These are phyloP conservation scores for Pezicula neosporulosa DNA, from an alignment of 2,329 filamentous ascomycete species.

Conservation along the genomic window DNA sequence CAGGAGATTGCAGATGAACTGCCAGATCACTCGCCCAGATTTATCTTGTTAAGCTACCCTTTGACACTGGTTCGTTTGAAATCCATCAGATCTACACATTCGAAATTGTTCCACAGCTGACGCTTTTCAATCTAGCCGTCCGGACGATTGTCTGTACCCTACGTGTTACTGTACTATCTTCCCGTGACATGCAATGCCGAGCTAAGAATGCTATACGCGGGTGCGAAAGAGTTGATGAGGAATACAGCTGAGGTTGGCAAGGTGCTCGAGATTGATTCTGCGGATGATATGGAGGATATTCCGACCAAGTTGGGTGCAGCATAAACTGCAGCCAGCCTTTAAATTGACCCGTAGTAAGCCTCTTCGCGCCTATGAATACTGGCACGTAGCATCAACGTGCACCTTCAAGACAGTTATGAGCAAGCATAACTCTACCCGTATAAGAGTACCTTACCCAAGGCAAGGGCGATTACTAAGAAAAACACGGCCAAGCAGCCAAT, in stretches of 20 bases:
- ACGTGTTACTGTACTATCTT: slow-evolving; percentile 92
- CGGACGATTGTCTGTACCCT: slow-evolving; percentile 83
- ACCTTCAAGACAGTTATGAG: too few species aligned
- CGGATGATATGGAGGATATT: slow-evolving; percentile 80
- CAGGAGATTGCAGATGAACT: slow-evolving; percentile 82
- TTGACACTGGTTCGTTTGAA: slow-evolving; percentile 68
- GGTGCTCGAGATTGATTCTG: slow-evolving; percentile 79
- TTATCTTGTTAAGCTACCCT: slow-evolving; percentile 86
- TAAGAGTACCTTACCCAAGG: too few species aligned
- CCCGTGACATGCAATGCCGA: slow-evolving; percentile 87
- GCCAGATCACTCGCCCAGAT: slow-evolving; percentile 87
- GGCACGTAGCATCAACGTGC: too few species aligned
- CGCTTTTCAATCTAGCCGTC: slow-evolving; percentile 53
- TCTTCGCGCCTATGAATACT: too few species aligned
- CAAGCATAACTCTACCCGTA: too few species aligned
- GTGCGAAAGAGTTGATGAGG: slow-evolving; percentile 92
- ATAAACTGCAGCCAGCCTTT: background rate
- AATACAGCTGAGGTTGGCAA: slow-evolving; percentile 87
- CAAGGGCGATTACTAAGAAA: too few species aligned
- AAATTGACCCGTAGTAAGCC: too few species aligned
- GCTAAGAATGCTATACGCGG: slow-evolving; percentile 89
- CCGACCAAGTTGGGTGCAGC: slow-evolving; percentile 55
- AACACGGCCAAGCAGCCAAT: too few species aligned
- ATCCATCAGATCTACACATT: background rate
- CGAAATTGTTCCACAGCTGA: slow-evolving; percentile 6